Percentiles rank a stretch among this genome's conserved stretches.
Conservation (phyloP, 306 rosid species). For the Urtica urens region DNA sequence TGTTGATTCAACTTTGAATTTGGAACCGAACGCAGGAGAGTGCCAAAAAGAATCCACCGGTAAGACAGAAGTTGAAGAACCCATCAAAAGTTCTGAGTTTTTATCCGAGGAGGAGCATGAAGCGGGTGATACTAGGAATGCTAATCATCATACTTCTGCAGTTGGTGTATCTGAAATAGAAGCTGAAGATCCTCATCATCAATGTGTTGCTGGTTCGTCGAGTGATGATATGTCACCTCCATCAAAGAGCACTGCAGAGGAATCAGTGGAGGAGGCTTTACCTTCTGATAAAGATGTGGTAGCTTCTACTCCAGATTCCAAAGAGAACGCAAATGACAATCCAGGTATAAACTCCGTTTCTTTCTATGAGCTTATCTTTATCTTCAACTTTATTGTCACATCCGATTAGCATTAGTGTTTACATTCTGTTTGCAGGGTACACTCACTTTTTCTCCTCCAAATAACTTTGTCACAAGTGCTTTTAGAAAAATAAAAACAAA, state of each 20-base stretch:
- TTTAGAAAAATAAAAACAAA: no score
- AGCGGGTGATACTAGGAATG: constrained; percentile 18
- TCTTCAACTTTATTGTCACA: no score
- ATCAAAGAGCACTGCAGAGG: constrained; percentile 29
- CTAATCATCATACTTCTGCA: constrained; percentile 26
- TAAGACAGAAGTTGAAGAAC: constrained; percentile 29
- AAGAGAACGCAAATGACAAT: constrained; percentile 27
- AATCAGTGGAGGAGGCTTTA: constrained; percentile 30
- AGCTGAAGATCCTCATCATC: constrained; percentile 23
- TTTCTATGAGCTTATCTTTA: no score
- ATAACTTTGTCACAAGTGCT: no score
- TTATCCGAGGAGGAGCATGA: not conserved
- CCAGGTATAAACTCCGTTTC: constrained; percentile 40
- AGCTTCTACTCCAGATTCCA: constrained; percentile 32
- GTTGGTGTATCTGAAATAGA: constrained; percentile 35
- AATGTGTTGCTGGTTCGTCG: constrained; percentile 15
- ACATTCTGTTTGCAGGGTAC: no score
- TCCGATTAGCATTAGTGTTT: no score
- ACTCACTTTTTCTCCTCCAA: no score
- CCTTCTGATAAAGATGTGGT: constrained; percentile 30
- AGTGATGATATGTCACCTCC: constrained; percentile 29
- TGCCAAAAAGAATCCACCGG: constrained; percentile 20
- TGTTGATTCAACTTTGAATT: constrained; percentile 21
- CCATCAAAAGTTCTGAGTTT: constrained; percentile 17
- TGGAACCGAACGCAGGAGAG: constrained; percentile 28